Evolutionary conservation across 1,139 yeast species (phyloP).

Genomic region (Geotrichum citri-aurantii): DNA sequence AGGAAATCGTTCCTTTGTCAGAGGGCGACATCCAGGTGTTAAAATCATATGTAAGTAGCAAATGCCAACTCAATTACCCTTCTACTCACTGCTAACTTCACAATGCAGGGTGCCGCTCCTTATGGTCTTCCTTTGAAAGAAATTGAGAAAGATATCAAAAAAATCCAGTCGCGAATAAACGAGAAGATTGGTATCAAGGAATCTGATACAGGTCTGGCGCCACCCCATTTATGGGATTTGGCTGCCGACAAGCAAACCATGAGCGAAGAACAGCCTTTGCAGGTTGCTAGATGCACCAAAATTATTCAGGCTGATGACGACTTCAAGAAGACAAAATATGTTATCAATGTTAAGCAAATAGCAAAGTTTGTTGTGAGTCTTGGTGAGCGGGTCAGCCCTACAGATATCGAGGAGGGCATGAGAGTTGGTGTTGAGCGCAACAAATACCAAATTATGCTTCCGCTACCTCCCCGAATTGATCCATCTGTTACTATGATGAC

Average conservation of each 20-base stretch:
- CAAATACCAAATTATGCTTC: constrained; percentile 92
- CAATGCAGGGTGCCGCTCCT: constrained; percentile 79
- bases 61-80: neutral
- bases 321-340: constrained; percentile 84
- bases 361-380: constrained; percentile 92
- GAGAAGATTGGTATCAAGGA: constrained; percentile 92
- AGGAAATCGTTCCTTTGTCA: constrained; percentile 76
- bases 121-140: constrained; percentile 75
- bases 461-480: constrained; percentile 95
- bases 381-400: constrained; percentile 95
- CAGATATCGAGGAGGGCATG: constrained; percentile 99
- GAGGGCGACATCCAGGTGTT: constrained; percentile 97
- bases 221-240: constrained; percentile 96
- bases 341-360: constrained; percentile 93
- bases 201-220: constrained; percentile 92
- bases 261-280: constrained; percentile 91
- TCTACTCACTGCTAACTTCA: neutral
- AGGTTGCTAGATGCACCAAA: constrained; percentile 97
- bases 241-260: constrained; percentile 92
- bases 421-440: constrained; percentile 98
- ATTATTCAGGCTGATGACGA: constrained; percentile 68
- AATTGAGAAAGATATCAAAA: constrained; percentile 79
- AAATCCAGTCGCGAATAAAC: constrained; percentile 77
- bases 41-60: constrained; percentile 61
- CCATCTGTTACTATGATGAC: constrained; percentile 99